Conservation (phyloP, 2,329 filamentous ascomycete genomes). For the Ambrosiella xylebori region DNA sequence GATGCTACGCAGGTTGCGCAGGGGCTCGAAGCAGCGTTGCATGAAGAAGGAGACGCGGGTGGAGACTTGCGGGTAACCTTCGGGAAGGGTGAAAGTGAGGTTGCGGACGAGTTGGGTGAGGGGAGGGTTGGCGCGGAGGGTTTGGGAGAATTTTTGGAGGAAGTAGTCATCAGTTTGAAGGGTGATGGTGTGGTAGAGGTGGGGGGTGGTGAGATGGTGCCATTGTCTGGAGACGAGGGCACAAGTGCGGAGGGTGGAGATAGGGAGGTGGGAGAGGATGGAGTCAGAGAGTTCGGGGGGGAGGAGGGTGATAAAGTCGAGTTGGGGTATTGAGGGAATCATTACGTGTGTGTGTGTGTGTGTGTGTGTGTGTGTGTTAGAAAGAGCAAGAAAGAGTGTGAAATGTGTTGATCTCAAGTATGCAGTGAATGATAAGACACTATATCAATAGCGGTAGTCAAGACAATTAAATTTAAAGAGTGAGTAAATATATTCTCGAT, state of each 20-base stretch:
- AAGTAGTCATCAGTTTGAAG: constrained; percentile 11
- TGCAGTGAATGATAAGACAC: background rate
- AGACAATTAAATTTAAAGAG: background rate
- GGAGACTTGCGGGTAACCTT: background rate
- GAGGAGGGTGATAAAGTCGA: constrained; percentile 4
- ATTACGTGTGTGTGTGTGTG: background rate
- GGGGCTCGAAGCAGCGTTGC: constrained; percentile 8
- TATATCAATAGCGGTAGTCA: background rate
- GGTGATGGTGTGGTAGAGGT: constrained; percentile 8
- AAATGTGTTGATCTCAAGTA: background rate
- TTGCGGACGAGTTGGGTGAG: constrained; percentile 7
- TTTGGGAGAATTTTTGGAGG: constrained; percentile 10
- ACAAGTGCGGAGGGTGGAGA: background rate
- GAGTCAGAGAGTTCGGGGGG: constrained; percentile 8
- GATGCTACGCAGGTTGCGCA: constrained; percentile 3
- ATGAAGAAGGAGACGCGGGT: constrained; percentile 8
- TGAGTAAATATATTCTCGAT: background rate
- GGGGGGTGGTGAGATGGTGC: constrained; percentile 1
- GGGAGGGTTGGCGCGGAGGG: constrained; percentile 6
- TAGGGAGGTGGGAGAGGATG: constrained; percentile 4
- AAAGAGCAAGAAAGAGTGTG: background rate
- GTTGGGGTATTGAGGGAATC: constrained; percentile 4
- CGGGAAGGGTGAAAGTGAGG: constrained; percentile 1
- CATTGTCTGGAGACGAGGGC: constrained; percentile 1
- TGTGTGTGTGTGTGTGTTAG: background rate